Percentiles rank a stretch among this genome's conserved stretches.
phyloP scores from a whole-genome alignment of 345 rosid genomes.

The Eucalyptus viminalis region DNA sequence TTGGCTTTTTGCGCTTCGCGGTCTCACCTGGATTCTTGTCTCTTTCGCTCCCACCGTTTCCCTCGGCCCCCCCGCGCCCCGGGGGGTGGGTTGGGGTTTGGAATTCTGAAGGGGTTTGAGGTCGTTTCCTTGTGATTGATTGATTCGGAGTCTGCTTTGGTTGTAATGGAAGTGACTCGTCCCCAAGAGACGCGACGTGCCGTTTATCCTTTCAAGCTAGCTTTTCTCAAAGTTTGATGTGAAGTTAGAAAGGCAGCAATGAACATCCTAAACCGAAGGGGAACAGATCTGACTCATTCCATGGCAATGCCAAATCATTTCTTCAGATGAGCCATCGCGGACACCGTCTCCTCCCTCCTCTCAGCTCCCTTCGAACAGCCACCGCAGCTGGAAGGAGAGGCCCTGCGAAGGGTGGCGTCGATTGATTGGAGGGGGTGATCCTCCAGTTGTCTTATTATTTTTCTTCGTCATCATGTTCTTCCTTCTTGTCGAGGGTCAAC shows the following conservation, averaged over 20 bases:
- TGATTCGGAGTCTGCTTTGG: neutral
- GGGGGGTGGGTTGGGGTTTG: too few species aligned
- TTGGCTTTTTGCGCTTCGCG: neutral
- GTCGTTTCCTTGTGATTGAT: neutral
- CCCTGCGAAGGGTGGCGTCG: slow-evolving; percentile 59
- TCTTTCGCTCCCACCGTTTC: neutral
- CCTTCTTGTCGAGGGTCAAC: neutral
- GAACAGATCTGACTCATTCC: neutral
- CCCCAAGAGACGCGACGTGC: neutral
- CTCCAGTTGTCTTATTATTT: neutral
- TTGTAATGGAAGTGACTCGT: too few species aligned
- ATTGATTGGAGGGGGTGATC: slow-evolving; percentile 33
- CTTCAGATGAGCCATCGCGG: slow-evolving; percentile 53
- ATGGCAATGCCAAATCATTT: neutral
- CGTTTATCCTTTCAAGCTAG: neutral
- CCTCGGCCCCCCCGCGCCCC: neutral
- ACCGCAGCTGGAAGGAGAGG: slow-evolving; percentile 81
- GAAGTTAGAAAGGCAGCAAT: neutral
- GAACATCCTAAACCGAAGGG: neutral
- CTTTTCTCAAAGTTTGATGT: neutral
- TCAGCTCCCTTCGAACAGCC: slow-evolving; percentile 3
- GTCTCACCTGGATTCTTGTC: neutral
- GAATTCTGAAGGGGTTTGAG: neutral
- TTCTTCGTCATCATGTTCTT: neutral
- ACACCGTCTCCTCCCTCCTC: slow-evolving; percentile 10